Percentiles rank a stretch among this genome's conserved stretches.
These are phyloP conservation scores for Byssoonygena ceratinophila DNA, from an alignment of 2,329 filamentous ascomycete genomes.

Conservation along the genomic window DNA sequence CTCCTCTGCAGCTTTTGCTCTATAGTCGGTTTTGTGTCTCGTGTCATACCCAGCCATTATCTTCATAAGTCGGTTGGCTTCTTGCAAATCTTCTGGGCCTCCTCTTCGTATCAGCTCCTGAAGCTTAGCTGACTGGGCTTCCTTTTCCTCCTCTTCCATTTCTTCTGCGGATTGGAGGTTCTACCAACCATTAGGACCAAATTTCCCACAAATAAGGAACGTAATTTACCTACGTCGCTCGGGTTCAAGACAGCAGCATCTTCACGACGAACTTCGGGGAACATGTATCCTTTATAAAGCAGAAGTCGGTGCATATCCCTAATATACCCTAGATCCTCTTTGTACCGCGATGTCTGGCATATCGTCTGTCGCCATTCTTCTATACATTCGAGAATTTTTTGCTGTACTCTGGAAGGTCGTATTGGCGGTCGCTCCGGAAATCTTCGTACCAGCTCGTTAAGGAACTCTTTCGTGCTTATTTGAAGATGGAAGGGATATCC, in stretches of 20 bases:
- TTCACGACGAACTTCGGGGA: constrained; percentile 82
- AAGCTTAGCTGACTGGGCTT: constrained; percentile 93
- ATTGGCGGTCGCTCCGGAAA: constrained; percentile 90
- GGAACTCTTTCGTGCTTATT: constrained; percentile 96
- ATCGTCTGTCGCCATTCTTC: constrained; percentile 98
- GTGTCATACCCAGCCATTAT: constrained; percentile 98
- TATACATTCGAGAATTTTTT: constrained; percentile 86
- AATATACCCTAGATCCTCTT: constrained; percentile 92
- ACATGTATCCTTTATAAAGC: constrained; percentile 93
- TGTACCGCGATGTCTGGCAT: constrained; percentile 95
- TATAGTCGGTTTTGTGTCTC: constrained; percentile 89
- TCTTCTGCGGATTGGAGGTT: constrained; percentile 93
- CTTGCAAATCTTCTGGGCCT: constrained; percentile 83
- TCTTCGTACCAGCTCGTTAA: constrained; percentile 91
- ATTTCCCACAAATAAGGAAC: constrained; percentile 8
- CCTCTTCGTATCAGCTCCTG: constrained; percentile 92
- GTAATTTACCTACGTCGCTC: constrained; percentile 62
- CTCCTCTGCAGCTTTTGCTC: constrained; percentile 93
- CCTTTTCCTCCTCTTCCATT: constrained; percentile 94
- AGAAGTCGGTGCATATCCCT: constrained; percentile 93
- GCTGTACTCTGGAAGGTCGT: constrained; percentile 75
- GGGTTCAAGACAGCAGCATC: constrained; percentile 95
- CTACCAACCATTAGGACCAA: constrained; percentile 36
- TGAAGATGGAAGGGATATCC: constrained; percentile 98
- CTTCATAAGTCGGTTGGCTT: constrained; percentile 97